These are phyloP conservation scores for Paracoccidioides brasiliensis DNA, from an alignment of 2,329 filamentous ascomycete genomes.

Conservation along the genomic window DNA sequence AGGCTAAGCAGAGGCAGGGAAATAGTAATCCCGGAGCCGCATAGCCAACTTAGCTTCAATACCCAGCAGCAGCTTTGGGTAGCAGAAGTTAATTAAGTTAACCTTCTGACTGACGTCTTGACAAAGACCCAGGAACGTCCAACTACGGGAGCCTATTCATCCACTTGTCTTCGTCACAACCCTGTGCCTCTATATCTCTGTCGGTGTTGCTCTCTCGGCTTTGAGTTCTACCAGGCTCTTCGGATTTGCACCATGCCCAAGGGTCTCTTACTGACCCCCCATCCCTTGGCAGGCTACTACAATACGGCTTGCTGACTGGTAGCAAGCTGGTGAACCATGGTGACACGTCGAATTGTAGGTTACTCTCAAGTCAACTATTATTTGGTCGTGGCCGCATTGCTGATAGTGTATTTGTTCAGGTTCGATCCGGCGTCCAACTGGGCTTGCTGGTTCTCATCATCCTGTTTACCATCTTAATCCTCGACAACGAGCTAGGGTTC, in stretches of 20 bases:
- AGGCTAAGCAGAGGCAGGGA: not conserved
- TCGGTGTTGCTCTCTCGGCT: not conserved
- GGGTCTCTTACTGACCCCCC: conserved; percentile 5
- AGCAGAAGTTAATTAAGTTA: no score
- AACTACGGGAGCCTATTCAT: not conserved
- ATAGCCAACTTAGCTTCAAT: no score
- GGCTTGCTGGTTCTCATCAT: conserved; percentile 51
- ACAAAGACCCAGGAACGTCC: no score
- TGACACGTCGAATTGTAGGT: conserved; percentile 33
- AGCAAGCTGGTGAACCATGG: conserved; percentile 15
- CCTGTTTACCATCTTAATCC: conserved; percentile 60
- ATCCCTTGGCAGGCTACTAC: conserved; percentile 4
- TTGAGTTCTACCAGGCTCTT: not conserved
- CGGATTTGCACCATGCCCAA: conserved; percentile 7
- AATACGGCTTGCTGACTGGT: not conserved
- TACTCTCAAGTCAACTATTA: not conserved
- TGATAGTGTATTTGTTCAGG: conserved; percentile 23
- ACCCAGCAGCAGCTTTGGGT: no score
- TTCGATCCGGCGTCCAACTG: conserved; percentile 62
- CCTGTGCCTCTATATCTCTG: not conserved
- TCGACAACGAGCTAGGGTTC: conserved; percentile 80
- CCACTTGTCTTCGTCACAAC: not conserved
- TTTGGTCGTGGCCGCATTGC: not conserved
- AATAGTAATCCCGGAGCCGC: not conserved
- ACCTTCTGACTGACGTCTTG: no score